These are phyloP conservation scores for Pedinophyceae sp. DNA, from an alignment of 139 green algal species.

Conservation along the genomic window DNA sequence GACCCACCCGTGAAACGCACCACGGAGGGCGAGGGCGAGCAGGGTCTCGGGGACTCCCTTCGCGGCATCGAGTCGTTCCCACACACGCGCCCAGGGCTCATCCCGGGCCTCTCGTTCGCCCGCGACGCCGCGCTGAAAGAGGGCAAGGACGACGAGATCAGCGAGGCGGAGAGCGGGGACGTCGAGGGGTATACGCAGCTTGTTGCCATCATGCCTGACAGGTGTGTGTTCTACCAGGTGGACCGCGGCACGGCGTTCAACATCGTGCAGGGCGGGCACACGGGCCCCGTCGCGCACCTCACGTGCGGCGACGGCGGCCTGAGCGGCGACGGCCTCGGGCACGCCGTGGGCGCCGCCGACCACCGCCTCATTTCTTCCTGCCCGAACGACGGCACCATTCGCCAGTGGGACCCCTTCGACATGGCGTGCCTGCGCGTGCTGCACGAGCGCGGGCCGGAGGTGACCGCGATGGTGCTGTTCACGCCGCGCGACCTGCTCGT, in stretches of 20 bases:
- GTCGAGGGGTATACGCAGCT: not conserved
- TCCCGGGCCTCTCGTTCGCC: not conserved
- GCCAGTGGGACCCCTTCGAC: conserved; percentile 43
- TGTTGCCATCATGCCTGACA: not conserved
- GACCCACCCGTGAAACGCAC: no score
- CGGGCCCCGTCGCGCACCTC: conserved; percentile 26
- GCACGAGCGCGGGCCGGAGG: conserved; percentile 23
- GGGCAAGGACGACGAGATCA: no score
- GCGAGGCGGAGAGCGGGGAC: no score
- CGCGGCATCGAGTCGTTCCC: not conserved
- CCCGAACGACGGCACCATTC: conserved; percentile 22
- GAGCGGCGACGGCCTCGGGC: no score
- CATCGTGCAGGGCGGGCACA: conserved; percentile 32
- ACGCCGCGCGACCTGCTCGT: conserved; percentile 17
- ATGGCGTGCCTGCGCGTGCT: conserved; percentile 36
- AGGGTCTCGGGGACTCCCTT: no score
- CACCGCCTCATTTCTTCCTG: no score
- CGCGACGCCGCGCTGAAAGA: no score
- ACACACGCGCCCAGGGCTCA: not conserved
- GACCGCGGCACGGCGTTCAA: conserved; percentile 42
- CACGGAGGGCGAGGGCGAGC: no score
- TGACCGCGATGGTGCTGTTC: conserved; percentile 37
- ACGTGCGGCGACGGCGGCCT: conserved; percentile 27
- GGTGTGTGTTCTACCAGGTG: conserved; percentile 14
- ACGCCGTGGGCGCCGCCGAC: no score